Base-by-base conservation (phyloP, 1,139 yeast species). In the Geotrichum cucujoidarum region DNA sequence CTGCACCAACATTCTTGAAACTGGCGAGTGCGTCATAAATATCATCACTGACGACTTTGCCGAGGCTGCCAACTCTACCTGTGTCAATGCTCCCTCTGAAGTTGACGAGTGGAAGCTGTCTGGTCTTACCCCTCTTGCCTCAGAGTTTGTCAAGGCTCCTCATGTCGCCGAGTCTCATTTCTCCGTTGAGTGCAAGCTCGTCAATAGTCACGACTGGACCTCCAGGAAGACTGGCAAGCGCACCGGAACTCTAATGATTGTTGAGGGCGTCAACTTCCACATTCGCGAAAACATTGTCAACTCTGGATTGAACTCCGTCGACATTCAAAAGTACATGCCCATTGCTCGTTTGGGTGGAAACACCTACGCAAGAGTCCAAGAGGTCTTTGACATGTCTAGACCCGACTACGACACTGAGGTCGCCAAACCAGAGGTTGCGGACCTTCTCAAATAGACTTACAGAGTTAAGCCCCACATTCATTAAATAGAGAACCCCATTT, bases 151-250 rank as follows among this genome's bases (percentile, higher is more conserved):
- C 33, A 72, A 68, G 49, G 75, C 83, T 0, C 72, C 77, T 4
- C 79, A 75, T 57, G 85, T 80, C 8, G 79, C 77, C 0, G 85
- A 80, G 55, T 73, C 80, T 35, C 82, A 80, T 1, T 78, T 80
- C 56, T 75, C 82, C 3, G 58, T 80, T 14, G 86, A 80, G 60
- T 79, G 75, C 30, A 77, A 74, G 58, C 62, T 78, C 29, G 53
- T 75, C 17, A 67, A 68, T 46, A 54, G 60, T 16, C 79, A 75
- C 55, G 74, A 71, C 18, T 76, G 76, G 74, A 64, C 55, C 16
- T 74, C 82, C 6, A 72, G 68, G 52, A 45, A 50, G 8, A 70
- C 75, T 2, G 64, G 60, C 1, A 62, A 59, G 38, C 62, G 60
- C 13, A 66, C 77, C 0, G 78, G 80, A 2, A 65, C 69, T 0